Base-by-base conservation (phyloP, 352 stramenopile genomes). In the Phytophthora fragariaefolia region DNA sequence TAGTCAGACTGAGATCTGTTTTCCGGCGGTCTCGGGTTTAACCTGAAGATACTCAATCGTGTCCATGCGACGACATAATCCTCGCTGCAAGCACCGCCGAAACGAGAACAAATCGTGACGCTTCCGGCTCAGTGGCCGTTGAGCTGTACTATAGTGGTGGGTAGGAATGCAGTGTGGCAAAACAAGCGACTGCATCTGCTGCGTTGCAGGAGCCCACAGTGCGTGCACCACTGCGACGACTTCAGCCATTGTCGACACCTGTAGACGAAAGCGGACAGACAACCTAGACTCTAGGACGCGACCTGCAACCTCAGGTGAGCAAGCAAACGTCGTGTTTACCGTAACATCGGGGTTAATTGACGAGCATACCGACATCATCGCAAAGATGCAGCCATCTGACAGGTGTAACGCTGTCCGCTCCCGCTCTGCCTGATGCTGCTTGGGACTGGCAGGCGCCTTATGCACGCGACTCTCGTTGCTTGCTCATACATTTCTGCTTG, bases 401-500 rank as follows among this genome's bases (percentile, higher is more conserved):
- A 48, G 26, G 45, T 28, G 6, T 17, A 15, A 69, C 32, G 10
- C 27, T 55, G 40, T 43, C 51, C 45, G 53, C n/a, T 69, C n/a
- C n/a, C n/a, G n/a, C n/a, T n/a, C n/a, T n/a, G n/a, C n/a, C n/a
- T n/a, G n/a, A n/a, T n/a, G n/a, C 51, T 72, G 64, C 64, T 72
- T 73, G 65, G 65, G 50, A 46, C 23, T 17, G 34, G 34, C 45
- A 72, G 51, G 49, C 48, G 58, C 20, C 27, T 66, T 64, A 66
- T 61, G 56, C 34, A 65, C 55, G 30, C 23, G 0, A 2, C 5
- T 22, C 3, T 55, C 17, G 36, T 73, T 63, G 65, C 58, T 64
- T 73, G 36, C 65, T 73, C 65, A 73, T 30, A 13, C 58, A 47
- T n/a, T 43, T 23, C 47, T 58, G 62, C 46, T 63, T 69, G 53